These are phyloP conservation scores for Sarocladiaceae sp. DNA, from an alignment of 2,329 filamentous ascomycete species.

Conservation along the genomic window DNA sequence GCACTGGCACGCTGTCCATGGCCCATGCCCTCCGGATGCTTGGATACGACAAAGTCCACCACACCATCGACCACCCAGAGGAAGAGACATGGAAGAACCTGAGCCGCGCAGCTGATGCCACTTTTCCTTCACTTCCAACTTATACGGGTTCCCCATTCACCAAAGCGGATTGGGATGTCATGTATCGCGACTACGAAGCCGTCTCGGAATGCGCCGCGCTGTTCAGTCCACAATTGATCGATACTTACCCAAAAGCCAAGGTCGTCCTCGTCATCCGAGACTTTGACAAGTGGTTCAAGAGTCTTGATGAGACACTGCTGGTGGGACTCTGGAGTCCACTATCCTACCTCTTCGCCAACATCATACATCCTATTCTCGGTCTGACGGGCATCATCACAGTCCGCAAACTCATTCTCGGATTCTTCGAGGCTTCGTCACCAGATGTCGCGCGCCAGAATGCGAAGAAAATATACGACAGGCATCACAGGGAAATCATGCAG, in stretches of 20 bases:
- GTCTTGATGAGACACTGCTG: conserved; percentile 15
- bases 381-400: conserved; percentile 18
- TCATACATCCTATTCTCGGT: conserved; percentile 27
- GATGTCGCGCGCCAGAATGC: conserved; percentile 19
- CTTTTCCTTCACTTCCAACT: conserved; percentile 20
- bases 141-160: conserved; percentile 20
- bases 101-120: conserved; percentile 24
- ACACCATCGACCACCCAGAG: conserved; percentile 19
- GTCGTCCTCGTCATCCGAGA: conserved; percentile 17
- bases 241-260: conserved; percentile 17
- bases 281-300: conserved; percentile 15
- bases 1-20: conserved; percentile 30
- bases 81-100: conserved; percentile 20
- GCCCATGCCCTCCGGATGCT: conserved; percentile 25
- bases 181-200: conserved; percentile 13
- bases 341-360: conserved; percentile 14
- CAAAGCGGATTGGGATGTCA: conserved; percentile 11
- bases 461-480: conserved; percentile 22
- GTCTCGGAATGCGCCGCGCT: conserved; percentile 15
- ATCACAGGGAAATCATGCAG: conserved; percentile 23
- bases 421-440: conserved; percentile 18
- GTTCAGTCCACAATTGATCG: conserved; percentile 15
- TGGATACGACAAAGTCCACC: conserved; percentile 29
- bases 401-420: conserved; percentile 23
- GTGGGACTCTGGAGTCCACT: conserved; percentile 16